Conservation (phyloP, 176 grass and related monocot genomes). For the Puccinellia tenuiflora region DNA sequence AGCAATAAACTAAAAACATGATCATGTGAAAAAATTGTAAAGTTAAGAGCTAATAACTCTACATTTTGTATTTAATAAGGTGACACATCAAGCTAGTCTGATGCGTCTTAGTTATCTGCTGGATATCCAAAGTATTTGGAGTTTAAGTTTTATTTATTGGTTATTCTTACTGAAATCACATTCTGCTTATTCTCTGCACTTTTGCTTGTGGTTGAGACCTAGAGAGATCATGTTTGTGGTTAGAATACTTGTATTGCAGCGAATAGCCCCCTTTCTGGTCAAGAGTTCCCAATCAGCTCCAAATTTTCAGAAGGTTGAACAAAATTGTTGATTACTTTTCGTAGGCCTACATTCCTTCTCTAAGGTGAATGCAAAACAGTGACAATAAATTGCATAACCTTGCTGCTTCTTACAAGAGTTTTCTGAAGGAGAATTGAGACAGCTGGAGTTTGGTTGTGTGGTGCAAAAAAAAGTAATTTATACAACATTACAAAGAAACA, state of each 20-base stretch:
- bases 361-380: background rate
- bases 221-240: background rate
- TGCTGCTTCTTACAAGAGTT: background rate
- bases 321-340: conserved; percentile 1
- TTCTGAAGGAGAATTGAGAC: background rate
- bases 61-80: background rate
- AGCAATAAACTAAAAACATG: background rate
- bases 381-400: conserved; percentile 1
- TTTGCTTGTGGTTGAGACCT: background rate
- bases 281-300: background rate
- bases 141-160: background rate
- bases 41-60: background rate
- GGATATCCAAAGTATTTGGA: background rate
- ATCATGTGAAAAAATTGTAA: background rate
- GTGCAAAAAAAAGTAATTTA: background rate
- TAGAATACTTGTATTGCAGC: background rate
- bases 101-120: conserved; percentile 8
- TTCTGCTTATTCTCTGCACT: background rate
- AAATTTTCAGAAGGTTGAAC: background rate
- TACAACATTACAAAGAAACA: background rate
- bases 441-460: background rate
- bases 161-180: background rate
- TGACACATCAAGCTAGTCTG: background rate
- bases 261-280: background rate
- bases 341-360: conserved; percentile 3